Conservation (phyloP, 2,329 filamentous ascomycete species). For the Beauveria asiatica region DNA sequence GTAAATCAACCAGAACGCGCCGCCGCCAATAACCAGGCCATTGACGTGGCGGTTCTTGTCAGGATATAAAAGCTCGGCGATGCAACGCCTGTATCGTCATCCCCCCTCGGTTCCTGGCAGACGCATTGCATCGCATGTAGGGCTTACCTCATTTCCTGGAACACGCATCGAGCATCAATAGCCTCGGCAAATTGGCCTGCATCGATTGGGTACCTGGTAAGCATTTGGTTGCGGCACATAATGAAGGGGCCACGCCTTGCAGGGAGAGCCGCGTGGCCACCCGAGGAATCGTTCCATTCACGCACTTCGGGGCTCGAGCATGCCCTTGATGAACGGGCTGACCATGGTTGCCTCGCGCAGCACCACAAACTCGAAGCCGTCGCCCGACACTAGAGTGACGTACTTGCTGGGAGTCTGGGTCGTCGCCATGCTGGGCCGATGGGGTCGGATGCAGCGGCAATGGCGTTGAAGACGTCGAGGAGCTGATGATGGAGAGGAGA, state of each 20-base stretch:
- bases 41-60: slow-evolving; percentile 34
- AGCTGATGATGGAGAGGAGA: slow-evolving; percentile 4
- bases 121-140: slow-evolving; percentile 9
- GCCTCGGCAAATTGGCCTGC: slow-evolving; percentile 59
- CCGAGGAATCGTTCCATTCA: slow-evolving; percentile 10
- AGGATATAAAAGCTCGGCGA: slow-evolving; percentile 28
- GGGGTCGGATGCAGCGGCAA: slow-evolving; percentile 6
- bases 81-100: slow-evolving; percentile 30
- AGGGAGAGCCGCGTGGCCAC: slow-evolving; percentile 18
- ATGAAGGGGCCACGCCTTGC: not conserved
- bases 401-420: slow-evolving; percentile 47
- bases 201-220: slow-evolving; percentile 1
- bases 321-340: slow-evolving; percentile 64
- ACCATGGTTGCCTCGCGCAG: slow-evolving; percentile 61
- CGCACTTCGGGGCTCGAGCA: slow-evolving; percentile 61
- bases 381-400: slow-evolving; percentile 66
- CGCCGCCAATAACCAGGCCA: slow-evolving; percentile 13
- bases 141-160: slow-evolving; percentile 66
- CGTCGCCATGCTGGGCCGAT: slow-evolving; percentile 11
- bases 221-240: slow-evolving; percentile 14
- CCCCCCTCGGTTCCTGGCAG: slow-evolving; percentile 12
- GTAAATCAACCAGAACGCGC: slow-evolving; percentile 40
- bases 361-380: slow-evolving; percentile 70
- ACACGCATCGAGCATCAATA: slow-evolving; percentile 52
- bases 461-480: slow-evolving; percentile 2